Base-by-base conservation (phyloP, 148 eudicot genomes). In the Mesembryanthemum crystallinum region DNA sequence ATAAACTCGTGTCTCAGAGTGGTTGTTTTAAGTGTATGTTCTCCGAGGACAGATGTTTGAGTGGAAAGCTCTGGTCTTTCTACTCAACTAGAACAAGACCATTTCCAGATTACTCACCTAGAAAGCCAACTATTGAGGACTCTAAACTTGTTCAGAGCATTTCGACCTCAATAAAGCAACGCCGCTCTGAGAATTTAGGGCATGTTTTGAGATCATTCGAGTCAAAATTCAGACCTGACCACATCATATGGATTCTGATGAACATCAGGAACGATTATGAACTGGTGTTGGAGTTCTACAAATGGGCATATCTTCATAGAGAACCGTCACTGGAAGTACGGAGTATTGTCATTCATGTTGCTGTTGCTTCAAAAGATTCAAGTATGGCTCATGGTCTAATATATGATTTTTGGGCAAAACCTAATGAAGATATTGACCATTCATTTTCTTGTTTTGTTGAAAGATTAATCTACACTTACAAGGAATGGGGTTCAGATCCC, bases 401-500 rank as follows among this genome's bases (percentile, higher is more conserved):
- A 39, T 78, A 72, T 39, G 91, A 87, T 58, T 83, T 85, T 78
- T 92, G 92, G 93, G 78, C 75, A 24, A 89, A 83, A 72, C 83
- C 87, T 51, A 76, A 78, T 79, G 37, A 78, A 61, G 92, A 86
- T 74, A 69, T 85, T 75, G 61, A 73, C 52, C 63, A 83, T 78
- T 81, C 88, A 13, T 88, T 85, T 75, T 74, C 87, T 65, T 82
- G 74, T 69, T 86, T 92, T 79, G 82, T 85, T 73, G 96, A 92
- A 58, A 87, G 80, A 76, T 69, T 92, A 82, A 85, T 90, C 72
- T 92, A 94, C 76, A 92, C 97, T 30, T 89, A 86, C 78, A 94
- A 92, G 83, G 90, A 85, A 63, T 94, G 98, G 98, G 92, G 98
- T 72, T 86, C 92, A 30, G 76, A 87, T 84, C 91, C 97, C 74